Base-by-base conservation (phyloP, 2,329 filamentous ascomycete species). In the Colletotrichum sidae region DNA sequence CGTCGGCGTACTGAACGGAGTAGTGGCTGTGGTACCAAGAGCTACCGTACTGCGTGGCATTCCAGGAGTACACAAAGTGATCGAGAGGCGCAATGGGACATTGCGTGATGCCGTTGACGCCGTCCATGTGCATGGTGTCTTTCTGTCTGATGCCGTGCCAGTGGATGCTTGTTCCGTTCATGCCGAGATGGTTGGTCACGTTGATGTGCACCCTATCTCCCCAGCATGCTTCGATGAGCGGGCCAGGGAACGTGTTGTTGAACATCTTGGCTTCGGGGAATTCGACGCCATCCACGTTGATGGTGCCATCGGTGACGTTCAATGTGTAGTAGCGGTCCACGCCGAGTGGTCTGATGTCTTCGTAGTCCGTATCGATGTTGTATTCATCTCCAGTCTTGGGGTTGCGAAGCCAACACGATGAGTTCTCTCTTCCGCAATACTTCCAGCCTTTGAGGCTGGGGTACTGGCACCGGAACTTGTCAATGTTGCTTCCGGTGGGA, bases 181-280 rank as follows among this genome's bases (percentile, higher is more conserved):
- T 15, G 1, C 8, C 13, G 12, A 62, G 15, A 3, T 88, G 84
- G 75, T 96, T 96, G 75, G 87, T 84, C 57, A 94, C 84, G 41
- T 88, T 88, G 42, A 93, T 37, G 3, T 62, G 46, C 2, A 62
- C 46, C 12, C 72, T 59, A 50, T 75, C 73, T 8, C 73, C 73
- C 73, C 73, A 74, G 9, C 72, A 73, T 0, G 72, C 73, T 17
- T 74, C 68, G 3, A 75, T 68, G 69, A 71, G 72, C 0, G 73
- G 73, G 0, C 73, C 73, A 2, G 73, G 73, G 38, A 73, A 75
- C 11, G 47, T 15, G 1, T 68, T 51, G 34, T 73, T 72, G 15
- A 75, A 74, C 2, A 74, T 8, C 46, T 73, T 74, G 0, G 68
- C 72, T 0, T 70, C 49, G 0, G 54, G 41, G 42, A 71, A 71